Evolutionary conservation across 306 rosid genomes (phyloP), one percentile per base, ranked within the genome.

Genomic region (Castanospermum australe): DNA sequence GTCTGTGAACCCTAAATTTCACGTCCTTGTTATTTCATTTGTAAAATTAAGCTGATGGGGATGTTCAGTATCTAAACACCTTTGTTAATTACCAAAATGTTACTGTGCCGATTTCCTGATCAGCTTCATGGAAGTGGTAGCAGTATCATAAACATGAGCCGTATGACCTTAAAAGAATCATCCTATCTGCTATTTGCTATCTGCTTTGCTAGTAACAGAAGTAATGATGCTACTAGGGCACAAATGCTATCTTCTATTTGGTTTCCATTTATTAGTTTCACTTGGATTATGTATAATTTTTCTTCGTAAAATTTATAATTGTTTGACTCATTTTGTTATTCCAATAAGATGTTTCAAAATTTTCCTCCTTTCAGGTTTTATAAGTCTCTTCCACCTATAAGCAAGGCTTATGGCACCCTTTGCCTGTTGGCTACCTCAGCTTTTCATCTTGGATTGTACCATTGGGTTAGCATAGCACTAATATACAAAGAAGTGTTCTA

Each of bases 381-480:
- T 74, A 78, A 75, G 47, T 88, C 95, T 18, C 95, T 90, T 36
- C 95, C 95, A n/a, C 95, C 95, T 14, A 85, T 88, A 76, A 88
- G 87, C 72, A 90, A 88, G 92, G 89, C 88, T 57, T 90, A 88
- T 81, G 95, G 91, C 66, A 88, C 92, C 28, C 8, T 83, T 17
- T 88, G 95, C 69, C 45, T 90, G 17, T 38, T 90, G 77, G 81
- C 88, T 25, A 88, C 95, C 47, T 59, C 88, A 7, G 89, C 82
- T 50, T 85, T 0, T 72, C 90, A 87, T 1, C 41, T 88, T 35
- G 90, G 91, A 36, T 52, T 88, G 12, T 79, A 28, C 57, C 33
- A 50, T 77, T 24, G 10, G 2, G 0, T 0, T 1, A 1, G 28
- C 64, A 66, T 88, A 77, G 90, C 86, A 42, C 73, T 91, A 32